Evolutionary conservation across 139 green algal genomes (phyloP), one percentile per base, ranked within the genome.

Genomic region (Chlorella sp.): DNA sequence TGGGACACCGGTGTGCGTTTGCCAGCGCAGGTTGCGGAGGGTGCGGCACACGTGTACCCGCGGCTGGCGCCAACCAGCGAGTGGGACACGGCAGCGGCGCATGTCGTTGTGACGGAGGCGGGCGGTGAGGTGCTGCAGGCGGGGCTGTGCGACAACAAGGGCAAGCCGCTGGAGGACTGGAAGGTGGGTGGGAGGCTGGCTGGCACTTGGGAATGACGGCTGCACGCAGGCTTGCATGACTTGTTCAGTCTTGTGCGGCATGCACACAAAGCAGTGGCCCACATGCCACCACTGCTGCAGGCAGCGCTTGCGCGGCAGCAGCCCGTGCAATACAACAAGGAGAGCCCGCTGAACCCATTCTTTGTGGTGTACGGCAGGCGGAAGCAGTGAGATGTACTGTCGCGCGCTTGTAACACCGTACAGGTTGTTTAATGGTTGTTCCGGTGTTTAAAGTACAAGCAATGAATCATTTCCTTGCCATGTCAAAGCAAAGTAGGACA

Each of bases 21-120:
- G n/a, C n/a, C n/a, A n/a, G 25, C 51, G 15, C 81, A 86, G 81
- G 69, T 98, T n/a, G 81, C 90, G 16, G 95, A 97, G 88, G 95
- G 95, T 32, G 70, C 67, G 3, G 95, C 95, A 15, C 93, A 98
- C 80, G 87, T 96, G 4, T 98, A 98, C 91, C 95, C 95, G 25
- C 76, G 92, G 34, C 83, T 95, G 30, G 92, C 92, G 13, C 92
- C 90, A 5, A 93, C 88, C 11, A 95, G 93, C 72, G 94, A 98
- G 87, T 98, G 95, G 95, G 95, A 98, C 90, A 97, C 94, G 2
- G 95, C 95, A 9, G 95, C 95, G 9, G 91, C 95, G 0, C 93
- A 98, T 74, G 88, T 96, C 79, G 94, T 98, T 9, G 95, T 98
- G 56, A 86, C 87, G 38, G 95, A 98, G 87, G 95, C 95, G 6